Percentiles rank a stretch among this genome's conserved stretches.
These are phyloP conservation scores for Achaetomiella virescens DNA, from an alignment of 495 filamentous ascomycete genomes.

Conservation along the genomic window DNA sequence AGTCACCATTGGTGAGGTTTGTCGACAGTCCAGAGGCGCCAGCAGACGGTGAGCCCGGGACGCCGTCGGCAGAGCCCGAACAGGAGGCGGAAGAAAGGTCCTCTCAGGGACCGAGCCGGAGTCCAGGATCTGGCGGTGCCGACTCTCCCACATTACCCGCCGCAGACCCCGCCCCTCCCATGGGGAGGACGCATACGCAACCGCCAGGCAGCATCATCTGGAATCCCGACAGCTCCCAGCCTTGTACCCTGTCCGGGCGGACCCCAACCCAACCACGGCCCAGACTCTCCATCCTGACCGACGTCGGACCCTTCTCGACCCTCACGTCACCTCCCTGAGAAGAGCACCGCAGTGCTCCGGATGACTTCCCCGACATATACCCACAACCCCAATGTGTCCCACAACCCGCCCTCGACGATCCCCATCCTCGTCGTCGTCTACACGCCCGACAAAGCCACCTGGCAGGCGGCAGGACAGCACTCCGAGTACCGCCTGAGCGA, in stretches of 20 bases:
- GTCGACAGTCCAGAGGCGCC: conserved; percentile 13
- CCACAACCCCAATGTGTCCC: background rate
- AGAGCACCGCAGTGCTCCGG: background rate
- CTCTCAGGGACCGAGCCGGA: too few relatives aligned
- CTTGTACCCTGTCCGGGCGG: too few relatives aligned
- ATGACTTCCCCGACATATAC: background rate
- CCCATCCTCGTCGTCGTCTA: background rate
- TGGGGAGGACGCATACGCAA: too few relatives aligned
- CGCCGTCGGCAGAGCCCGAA: too few relatives aligned
- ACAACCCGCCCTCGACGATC: background rate
- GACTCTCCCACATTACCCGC: too few relatives aligned
- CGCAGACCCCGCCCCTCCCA: too few relatives aligned
- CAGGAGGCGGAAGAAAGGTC: too few relatives aligned
- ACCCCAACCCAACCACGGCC: background rate
- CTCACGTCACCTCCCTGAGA: background rate
- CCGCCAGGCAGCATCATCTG: too few relatives aligned
- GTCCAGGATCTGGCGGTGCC: too few relatives aligned
- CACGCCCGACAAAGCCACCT: background rate
- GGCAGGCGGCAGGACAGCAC: too few relatives aligned
- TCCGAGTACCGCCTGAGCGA: too few relatives aligned
- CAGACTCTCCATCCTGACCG: conserved; percentile 7
- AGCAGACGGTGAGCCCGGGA: background rate
- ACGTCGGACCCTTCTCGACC: background rate
- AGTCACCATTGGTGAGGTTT: conserved; percentile 25
- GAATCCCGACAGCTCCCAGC: too few relatives aligned